phyloP scores from a whole-genome alignment of 2,329 filamentous ascomycete genomes.

The Xylaria sp. region DNA sequence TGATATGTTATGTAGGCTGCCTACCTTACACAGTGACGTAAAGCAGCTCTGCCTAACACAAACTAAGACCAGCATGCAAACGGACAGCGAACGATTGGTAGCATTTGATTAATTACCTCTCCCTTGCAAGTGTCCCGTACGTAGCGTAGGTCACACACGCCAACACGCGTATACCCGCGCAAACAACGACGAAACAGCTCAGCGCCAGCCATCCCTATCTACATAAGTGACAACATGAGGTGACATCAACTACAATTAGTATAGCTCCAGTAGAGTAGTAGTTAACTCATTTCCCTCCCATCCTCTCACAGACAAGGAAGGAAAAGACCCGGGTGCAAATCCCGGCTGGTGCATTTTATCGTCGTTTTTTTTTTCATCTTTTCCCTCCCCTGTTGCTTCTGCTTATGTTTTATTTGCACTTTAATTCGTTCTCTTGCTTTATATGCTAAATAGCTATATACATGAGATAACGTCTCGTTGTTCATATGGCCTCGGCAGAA shows the following conservation, averaged over 20 bases:
- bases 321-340: conserved; percentile 49
- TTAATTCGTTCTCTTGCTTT: neutral
- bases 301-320: conserved; percentile 19
- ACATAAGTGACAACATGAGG: neutral
- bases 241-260: neutral
- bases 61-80: neutral
- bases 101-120: too few relatives aligned
- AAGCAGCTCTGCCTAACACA: neutral
- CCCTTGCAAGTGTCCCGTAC: neutral
- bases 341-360: conserved; percentile 44
- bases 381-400: neutral
- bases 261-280: conserved; percentile 44
- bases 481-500: neutral
- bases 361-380: conserved; percentile 8
- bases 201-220: neutral
- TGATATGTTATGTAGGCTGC: neutral
- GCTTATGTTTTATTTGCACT: neutral
- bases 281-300: conserved; percentile 48
- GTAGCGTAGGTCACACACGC: neutral
- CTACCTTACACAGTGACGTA: neutral
- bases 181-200: conserved; percentile 20
- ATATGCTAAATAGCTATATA: neutral
- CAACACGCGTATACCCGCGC: neutral
- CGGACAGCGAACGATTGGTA: neutral
- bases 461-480: neutral